These are phyloP conservation scores for Eucalyptus pauciflora DNA, from an alignment of 345 rosid genomes.

Conservation along the genomic window DNA sequence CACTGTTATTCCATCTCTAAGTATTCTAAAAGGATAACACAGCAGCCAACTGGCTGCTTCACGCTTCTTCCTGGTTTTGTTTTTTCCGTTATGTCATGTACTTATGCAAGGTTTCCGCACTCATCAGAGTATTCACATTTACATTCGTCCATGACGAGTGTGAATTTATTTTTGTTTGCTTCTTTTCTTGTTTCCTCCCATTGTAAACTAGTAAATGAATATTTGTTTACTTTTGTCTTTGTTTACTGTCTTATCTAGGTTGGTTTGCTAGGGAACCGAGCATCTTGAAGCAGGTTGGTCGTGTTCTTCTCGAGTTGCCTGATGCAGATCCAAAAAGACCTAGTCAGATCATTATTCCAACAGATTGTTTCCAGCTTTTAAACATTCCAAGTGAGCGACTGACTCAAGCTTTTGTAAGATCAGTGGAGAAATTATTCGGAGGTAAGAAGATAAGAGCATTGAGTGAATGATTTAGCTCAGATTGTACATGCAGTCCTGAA, in stretches of 20 bases:
- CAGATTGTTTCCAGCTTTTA: constrained; percentile 64
- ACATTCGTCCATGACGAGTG: fast-evolving
- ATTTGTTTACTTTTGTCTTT: not conserved
- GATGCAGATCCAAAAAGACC: constrained; percentile 14
- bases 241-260: constrained; percentile 23
- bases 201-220: not conserved
- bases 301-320: constrained; percentile 38
- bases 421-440: constrained; percentile 50
- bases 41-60: not conserved
- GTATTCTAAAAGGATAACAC: not conserved
- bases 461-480: not conserved
- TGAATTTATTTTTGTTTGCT: not conserved
- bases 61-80: not conserved
- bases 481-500: not conserved
- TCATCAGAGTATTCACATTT: not conserved
- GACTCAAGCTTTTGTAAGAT: constrained; percentile 34
- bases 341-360: constrained; percentile 41
- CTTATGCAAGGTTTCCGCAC: not conserved
- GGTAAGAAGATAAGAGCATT: constrained; percentile 39
- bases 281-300: constrained; percentile 56
- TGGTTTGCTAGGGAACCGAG: constrained; percentile 82
- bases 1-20: not conserved
- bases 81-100: not conserved
- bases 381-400: constrained; percentile 40
- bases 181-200: not conserved